A percentile compares a stretch with the other conserved stretches of the same genome.
These are phyloP conservation scores for Crepidotus variabilis DNA, from an alignment of 768 basidiomycete genomes.

Conservation along the genomic window DNA sequence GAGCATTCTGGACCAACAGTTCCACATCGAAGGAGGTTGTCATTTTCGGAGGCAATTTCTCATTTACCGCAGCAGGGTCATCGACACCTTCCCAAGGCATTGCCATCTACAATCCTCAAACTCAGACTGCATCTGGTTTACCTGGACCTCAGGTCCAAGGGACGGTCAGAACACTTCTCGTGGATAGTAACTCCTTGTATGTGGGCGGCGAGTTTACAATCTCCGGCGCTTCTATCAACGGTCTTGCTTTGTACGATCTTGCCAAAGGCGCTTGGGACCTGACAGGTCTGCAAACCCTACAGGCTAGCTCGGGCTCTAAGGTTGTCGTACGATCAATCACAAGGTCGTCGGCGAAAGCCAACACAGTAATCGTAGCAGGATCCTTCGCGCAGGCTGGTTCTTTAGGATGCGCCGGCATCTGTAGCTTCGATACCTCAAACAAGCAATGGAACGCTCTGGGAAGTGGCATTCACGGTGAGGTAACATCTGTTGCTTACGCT, in stretches of 20 bases:
- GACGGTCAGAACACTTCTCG: constrained; percentile 70
- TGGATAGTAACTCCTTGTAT: constrained; percentile 67
- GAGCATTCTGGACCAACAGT: constrained; percentile 86
- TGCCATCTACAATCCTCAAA: constrained; percentile 64
- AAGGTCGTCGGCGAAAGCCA: constrained; percentile 52
- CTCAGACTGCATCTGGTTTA: constrained; percentile 48
- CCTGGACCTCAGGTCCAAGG: constrained; percentile 66
- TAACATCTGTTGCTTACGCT: constrained; percentile 74
- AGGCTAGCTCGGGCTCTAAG: constrained; percentile 44
- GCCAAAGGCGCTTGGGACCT: constrained; percentile 57
- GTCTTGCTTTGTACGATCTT: constrained; percentile 82
- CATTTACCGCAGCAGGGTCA: constrained; percentile 42
- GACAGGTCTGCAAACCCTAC: constrained; percentile 55
- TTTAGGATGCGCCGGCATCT: constrained; percentile 72
- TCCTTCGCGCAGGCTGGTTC: constrained; percentile 79
- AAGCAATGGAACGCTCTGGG: constrained; percentile 83
- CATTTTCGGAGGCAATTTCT: constrained; percentile 90
- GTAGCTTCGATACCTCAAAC: constrained; percentile 62
- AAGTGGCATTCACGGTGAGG: constrained; percentile 76
- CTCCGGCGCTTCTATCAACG: constrained; percentile 50
- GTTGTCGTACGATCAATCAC: constrained; percentile 74
- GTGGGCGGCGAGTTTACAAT: constrained; percentile 84
- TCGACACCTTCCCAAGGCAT: constrained; percentile 47
- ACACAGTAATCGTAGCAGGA: constrained; percentile 80
- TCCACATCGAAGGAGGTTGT: constrained; percentile 60